Base-by-base conservation (phyloP, 2,329 filamentous ascomycete species). In the Fusarium coicis region DNA sequence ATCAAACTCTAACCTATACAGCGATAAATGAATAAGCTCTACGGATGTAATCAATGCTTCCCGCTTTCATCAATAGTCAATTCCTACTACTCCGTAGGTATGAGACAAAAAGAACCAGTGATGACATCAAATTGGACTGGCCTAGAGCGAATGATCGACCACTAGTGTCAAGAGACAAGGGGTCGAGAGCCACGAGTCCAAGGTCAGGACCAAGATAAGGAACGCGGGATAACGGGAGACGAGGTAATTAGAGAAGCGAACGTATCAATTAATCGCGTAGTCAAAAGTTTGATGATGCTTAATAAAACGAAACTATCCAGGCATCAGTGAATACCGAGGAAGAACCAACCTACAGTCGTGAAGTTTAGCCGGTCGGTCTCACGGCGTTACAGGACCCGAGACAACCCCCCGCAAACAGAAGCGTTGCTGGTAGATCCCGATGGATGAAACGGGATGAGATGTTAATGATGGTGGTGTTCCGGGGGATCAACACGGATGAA, bases 191-290 rank as follows among this genome's bases (percentile, higher is more conserved):
- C 67, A 63, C 60, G 58, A 65, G 21, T 49, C 55, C 55, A 62
- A 55, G 68, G 68, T 73, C 66, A 65, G 74, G 73, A 62, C 74
- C 70, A 64, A 71, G 60, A 66, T 61, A 42, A 74, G 67, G 63
- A 68, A 58, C 61, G 71, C 52, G 62, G 60, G 57, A 65, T 37
- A 44, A 44, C 30, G 46, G 50, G 49, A 58, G 39, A 39, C 47
- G 37, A 64, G 40, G 55, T 26, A 69, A 65, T 69, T 53, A 64
- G 32, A 69, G 26, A 61, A 60, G 64, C 53, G 61, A 63, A 36
- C 55, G 57, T 40, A 66, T 57, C 34, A 37, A 52, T 66, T 30
- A 58, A 62, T 63, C 39, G 44, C 43, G 37, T 46, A 68, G 55
- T 16, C 7, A 42, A 66, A 68, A 63, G 19, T 36, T 67, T 67